Conservation (phyloP, 2,329 filamentous ascomycete species). For the Graphilbum ipis-grandicollis region DNA sequence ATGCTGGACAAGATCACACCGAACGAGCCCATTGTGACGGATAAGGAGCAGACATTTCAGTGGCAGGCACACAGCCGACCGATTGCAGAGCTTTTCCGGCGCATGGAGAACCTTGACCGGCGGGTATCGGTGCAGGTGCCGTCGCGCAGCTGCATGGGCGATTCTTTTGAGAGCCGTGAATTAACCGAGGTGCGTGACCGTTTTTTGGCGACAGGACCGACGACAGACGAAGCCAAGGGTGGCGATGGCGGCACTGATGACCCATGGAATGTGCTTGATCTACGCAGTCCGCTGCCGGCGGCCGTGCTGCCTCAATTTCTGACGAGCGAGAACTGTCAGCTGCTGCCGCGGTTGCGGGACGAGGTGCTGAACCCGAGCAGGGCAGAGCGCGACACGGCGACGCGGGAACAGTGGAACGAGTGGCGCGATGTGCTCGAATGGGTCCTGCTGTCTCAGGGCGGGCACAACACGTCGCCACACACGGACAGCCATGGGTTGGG, state of each 20-base stretch:
- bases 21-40: constrained; percentile 11
- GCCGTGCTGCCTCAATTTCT: constrained; percentile 12
- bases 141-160: constrained; percentile 10
- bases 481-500: constrained; percentile 17
- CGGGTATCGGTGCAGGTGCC: constrained; percentile 13
- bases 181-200: constrained; percentile 10
- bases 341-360: constrained; percentile 13
- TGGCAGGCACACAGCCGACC: constrained; percentile 11
- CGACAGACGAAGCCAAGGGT: not conserved
- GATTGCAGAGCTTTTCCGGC: constrained; percentile 12
- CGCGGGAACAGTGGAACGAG: constrained; percentile 14
- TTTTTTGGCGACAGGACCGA: constrained; percentile 7
- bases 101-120: constrained; percentile 13
- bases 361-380: constrained; percentile 20
- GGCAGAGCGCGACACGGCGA: constrained; percentile 13
- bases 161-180: constrained; percentile 11
- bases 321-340: constrained; percentile 14
- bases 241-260: constrained; percentile 4
- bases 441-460: constrained; percentile 17
- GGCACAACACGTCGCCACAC: constrained; percentile 17
- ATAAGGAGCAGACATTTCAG: constrained; percentile 12
- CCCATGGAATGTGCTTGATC: constrained; percentile 15
- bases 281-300: constrained; percentile 12
- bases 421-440: constrained; percentile 17
- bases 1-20: constrained; percentile 8